Conservation (phyloP, 345 rosid genomes). For the Aurinia saxatilis region DNA sequence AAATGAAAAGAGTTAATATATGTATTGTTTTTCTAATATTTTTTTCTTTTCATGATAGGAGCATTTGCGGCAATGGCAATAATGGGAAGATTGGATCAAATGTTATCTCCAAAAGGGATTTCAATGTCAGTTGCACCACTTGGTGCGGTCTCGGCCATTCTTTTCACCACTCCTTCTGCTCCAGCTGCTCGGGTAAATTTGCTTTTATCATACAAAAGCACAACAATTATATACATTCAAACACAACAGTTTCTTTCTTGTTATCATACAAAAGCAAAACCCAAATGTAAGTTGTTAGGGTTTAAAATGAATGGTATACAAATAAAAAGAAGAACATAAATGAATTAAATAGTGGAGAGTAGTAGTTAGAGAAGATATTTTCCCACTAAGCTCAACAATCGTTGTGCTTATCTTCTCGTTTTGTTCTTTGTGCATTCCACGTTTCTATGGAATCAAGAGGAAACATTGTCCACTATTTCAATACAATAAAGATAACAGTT, state of each 20-base stretch:
- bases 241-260: background rate
- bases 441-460: constrained; percentile 4
- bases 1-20: too few relatives aligned
- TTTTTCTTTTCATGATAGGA: constrained; percentile 32
- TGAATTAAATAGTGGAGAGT: background rate
- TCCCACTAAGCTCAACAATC: background rate
- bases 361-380: background rate
- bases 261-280: background rate
- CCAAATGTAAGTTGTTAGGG: background rate
- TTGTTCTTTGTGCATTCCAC: too few relatives aligned
- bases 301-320: background rate
- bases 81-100: constrained; percentile 78
- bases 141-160: constrained; percentile 88
- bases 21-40: too few relatives aligned
- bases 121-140: constrained; percentile 80
- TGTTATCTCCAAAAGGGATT: constrained; percentile 62
- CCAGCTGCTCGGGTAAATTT: constrained; percentile 57
- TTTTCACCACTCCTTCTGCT: constrained; percentile 68
- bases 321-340: background rate
- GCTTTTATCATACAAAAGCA: background rate
- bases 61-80: constrained; percentile 95
- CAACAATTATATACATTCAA: background rate
- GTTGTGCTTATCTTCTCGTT: background rate
- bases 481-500: too few relatives aligned
- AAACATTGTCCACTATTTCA: too few relatives aligned